Base-by-base conservation (phyloP, 345 rosid genomes). In the Atalantia buxifolia region DNA sequence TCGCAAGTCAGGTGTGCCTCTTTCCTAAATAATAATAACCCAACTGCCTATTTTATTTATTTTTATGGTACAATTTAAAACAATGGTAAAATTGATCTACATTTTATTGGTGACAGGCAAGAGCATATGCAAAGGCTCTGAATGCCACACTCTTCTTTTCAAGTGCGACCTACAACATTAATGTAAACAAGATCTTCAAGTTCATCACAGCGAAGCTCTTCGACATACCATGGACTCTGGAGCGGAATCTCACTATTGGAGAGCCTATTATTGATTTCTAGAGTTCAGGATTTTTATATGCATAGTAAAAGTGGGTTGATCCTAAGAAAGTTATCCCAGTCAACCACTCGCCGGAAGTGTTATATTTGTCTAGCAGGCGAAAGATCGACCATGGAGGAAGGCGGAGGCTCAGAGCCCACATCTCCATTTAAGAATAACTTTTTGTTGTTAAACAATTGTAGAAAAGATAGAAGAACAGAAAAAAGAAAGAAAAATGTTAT, bases 71-170 rank as follows among this genome's bases (percentile, higher is more conserved):
- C 50, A 13, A 45, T 13, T 45, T 30, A 5, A n/a, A 42, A 19
- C 5, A 14, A 19, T 30, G 30, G 28, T 21, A 50, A 45, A 33
- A 5, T 45, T 64, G 36, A 53, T 70, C 19, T 2, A 33, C 10
- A 7, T 67, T 68, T 59, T 57, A 31, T 38, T 33, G 76, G 70
- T 80, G 64, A 74, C 90, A 94, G 97, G 98, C 99, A n/a, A 86
- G 99, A 85, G 85, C 90, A 35, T 93, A 90, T 31, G 98, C 99
- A 0, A 95, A 90, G 86, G 96, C 89, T 4, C 65, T 92, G 61
- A 93, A 93, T 22, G 99, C 98, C 2, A 88, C 99, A 0, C 86
- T 95, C 40, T 95, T 95, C 90, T 95, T 95, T 80, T 95, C 98
- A 36, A 95, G 99, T 61, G 92, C 98, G 9, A 84, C 90, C 50